Conservation (phyloP, 768 basidiomycete species). For the Holtermannia corniformis region DNA sequence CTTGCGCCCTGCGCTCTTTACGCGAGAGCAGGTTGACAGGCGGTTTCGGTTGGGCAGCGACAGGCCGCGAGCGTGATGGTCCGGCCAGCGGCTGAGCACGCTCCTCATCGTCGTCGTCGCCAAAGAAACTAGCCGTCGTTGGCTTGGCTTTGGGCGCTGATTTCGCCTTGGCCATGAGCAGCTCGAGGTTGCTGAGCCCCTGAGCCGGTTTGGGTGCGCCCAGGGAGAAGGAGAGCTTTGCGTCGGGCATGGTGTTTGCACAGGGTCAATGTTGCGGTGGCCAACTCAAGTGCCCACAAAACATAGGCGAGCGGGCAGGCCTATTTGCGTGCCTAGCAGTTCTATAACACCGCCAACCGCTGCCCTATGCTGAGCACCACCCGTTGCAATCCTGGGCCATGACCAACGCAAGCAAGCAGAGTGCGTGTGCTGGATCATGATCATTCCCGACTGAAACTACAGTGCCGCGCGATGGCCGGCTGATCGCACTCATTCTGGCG, state of each 20-base stretch:
- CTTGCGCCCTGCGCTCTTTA: slow-evolving; percentile 45
- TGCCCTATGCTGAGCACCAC: no score
- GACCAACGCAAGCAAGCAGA: not conserved
- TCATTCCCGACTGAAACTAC: not conserved
- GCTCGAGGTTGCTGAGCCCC: slow-evolving; percentile 18
- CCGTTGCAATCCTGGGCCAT: no score
- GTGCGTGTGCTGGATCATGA: not conserved
- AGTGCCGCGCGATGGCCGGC: slow-evolving; percentile 44
- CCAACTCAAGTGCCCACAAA: no score
- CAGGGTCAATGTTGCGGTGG: no score
- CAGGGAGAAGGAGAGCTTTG: slow-evolving; percentile 81
- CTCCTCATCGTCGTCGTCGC: slow-evolving; percentile 46
- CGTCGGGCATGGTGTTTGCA: slow-evolving; percentile 16
- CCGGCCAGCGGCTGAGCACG: not conserved
- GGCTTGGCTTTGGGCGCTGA: slow-evolving; percentile 3
- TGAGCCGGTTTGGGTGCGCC: slow-evolving; percentile 19
- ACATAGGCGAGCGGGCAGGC: no score
- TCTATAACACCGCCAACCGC: no score
- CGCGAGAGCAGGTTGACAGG: slow-evolving; percentile 17
- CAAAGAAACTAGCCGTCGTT: slow-evolving; percentile 53
- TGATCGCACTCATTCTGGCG: slow-evolving; percentile 44
- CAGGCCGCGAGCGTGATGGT: not conserved
- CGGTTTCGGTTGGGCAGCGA: not conserved
- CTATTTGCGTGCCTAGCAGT: no score
- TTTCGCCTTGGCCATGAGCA: slow-evolving; percentile 27